Evolutionary conservation across 108 stramenopile species (phyloP), one percentile per base, ranked within the genome.

Genomic region (Nitzschia sp.): DNA sequence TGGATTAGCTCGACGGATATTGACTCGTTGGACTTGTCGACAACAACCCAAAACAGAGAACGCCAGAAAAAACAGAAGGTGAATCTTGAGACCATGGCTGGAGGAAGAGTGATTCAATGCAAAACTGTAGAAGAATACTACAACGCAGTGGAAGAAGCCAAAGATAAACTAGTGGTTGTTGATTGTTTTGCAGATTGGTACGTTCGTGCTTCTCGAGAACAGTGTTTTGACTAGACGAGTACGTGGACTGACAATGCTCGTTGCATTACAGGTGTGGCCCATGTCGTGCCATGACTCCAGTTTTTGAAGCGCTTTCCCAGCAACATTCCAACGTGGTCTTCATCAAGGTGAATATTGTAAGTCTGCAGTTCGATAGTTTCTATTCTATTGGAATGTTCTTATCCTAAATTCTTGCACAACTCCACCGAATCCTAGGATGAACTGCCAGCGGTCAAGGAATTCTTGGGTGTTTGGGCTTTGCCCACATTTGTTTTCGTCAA

Each of bases 401-500:
- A 17, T 48, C 3, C n/a, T 17, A 5, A 43, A 17, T 48, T 2
- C 3, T 48, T 17, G 6, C 46, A 48, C 6, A 48, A 17, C 1
- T 17, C n/a, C 17, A 17, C 17, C 6, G 1, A 3, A 48, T 17
- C 17, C 14, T 17, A 48, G 46, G 86, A 86, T 53, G 50, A 72
- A 44, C 69, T 64, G 24, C 72, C 81, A 0, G 42, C 57, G 0
- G 58, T 80, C 43, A 75, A 77, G 60, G 21, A 40, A 17, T 65
- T 71, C 8, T 44, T 69, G 41, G 51, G 60, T 0, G 76, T 84
- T 11, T 71, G 72, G 50, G 81, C 81, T 24, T 71, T 87, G 76
- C 83, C 86, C n/a, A 83, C 83, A 0, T 87, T 84, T 64, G 62
- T 56, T 41, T 80, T 82, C 66, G 56, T 71, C 3, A 62, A 55